Conservation (phyloP, 2,329 filamentous ascomycete species). For the Aaosphaeria arxii region DNA sequence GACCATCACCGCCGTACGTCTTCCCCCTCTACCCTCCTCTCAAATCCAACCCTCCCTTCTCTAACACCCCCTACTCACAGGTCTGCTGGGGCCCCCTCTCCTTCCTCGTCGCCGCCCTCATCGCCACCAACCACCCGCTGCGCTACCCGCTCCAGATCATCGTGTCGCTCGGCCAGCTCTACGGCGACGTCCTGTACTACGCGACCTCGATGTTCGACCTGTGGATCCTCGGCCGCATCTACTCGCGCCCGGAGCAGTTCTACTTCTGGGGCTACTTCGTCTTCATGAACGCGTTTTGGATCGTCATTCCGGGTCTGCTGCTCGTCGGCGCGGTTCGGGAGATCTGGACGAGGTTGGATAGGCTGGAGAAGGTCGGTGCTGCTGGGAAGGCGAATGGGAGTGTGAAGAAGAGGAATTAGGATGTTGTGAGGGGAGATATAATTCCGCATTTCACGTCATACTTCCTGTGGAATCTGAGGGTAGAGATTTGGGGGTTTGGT, state of each 20-base stretch:
- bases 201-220: constrained; percentile 62
- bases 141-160: constrained; percentile 59
- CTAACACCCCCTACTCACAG: constrained; percentile 28
- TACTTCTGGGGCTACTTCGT: constrained; percentile 68
- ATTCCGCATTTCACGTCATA: neutral
- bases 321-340: constrained; percentile 30
- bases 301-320: constrained; percentile 52
- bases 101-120: constrained; percentile 54
- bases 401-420: constrained; percentile 31
- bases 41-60: no score
- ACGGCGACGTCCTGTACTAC: constrained; percentile 64
- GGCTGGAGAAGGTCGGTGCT: constrained; percentile 27
- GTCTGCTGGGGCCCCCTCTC: constrained; percentile 61
- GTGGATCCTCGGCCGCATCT: constrained; percentile 51
- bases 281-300: constrained; percentile 66
- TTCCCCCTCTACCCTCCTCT: neutral
- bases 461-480: no score
- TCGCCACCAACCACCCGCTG: constrained; percentile 53
- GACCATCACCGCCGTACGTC: constrained; percentile 70
- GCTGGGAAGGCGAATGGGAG: constrained; percentile 19
- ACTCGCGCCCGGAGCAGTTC: constrained; percentile 60
- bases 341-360: constrained; percentile 35
- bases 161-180: constrained; percentile 62
- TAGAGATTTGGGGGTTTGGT: no score
- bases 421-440: no score